Evolutionary conservation across 139 green algal species (phyloP), one percentile per base, ranked within the genome.

Genomic region (Haematococcus lacustris): DNA sequence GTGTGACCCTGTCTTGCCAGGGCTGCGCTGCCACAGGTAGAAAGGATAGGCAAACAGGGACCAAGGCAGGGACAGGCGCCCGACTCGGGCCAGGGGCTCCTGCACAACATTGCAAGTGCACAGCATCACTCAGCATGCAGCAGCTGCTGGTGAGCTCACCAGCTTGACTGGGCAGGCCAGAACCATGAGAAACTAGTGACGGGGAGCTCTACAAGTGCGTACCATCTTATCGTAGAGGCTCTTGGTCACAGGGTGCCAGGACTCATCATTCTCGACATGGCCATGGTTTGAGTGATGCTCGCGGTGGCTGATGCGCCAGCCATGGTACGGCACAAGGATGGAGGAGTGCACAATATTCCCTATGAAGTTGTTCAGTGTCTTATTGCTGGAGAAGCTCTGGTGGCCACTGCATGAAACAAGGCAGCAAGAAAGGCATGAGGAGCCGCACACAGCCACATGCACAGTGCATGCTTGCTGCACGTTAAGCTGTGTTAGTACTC

Each of bases 201-300:
- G 63, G 23, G 7, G 34, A 9, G 53, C 9, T 3, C n/a, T n/a
- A n/a, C n/a, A n/a, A n/a, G n/a, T n/a, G 2, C 80, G 51, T 75
- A 90, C 85, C 80, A 88, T 80, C 28, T 81, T 53, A 13, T 88
- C 78, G 53, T 85, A 85, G 47, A 81, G 64, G 43, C 13, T 71
- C 84, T 94, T 88, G 37, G 80, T 83, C 23, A 88, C 82, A 9
- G 93, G 93, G 81, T 93, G 78, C 93, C 93, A 98, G 17, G 85
- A 94, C 86, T 98, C 93, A 66, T 98, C 93, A 71, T 96, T 98
- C 84, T 98, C 93, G 21, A 98, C 91, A 75, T 97, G 92, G 51
- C 93, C 93, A 51, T 96, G 91, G 85, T 98, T 97, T 66, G 78
- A 75, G 74, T 97, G 93, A 78, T 97, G 93, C 4, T 89, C 97